A percentile compares a stretch with the other conserved stretches of the same genome.
phyloP scores from a whole-genome alignment of 192 early-diverging fungal species.

The Coemansia sp. region DNA sequence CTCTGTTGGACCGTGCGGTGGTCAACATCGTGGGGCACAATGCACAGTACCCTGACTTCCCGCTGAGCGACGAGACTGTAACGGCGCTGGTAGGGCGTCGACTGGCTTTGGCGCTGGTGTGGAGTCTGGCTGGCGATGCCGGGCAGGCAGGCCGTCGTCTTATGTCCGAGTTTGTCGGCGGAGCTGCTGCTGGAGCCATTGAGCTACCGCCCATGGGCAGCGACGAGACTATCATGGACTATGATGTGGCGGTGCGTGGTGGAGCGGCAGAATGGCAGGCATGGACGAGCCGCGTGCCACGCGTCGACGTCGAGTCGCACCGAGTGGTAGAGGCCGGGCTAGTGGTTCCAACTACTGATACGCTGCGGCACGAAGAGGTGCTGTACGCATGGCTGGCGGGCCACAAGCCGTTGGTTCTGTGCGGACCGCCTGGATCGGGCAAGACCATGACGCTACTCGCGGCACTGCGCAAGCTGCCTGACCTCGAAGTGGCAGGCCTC shows the following conservation, averaged over 20 bases:
- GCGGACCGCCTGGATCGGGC: slow-evolving; percentile 98
- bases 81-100: slow-evolving; percentile 83
- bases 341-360: slow-evolving; percentile 98
- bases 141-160: slow-evolving; percentile 68
- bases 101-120: slow-evolving; percentile 81
- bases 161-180: slow-evolving; percentile 83
- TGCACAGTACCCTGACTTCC: slow-evolving; percentile 91
- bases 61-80: slow-evolving; percentile 75
- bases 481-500: slow-evolving; percentile 96
- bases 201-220: slow-evolving; percentile 43
- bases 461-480: slow-evolving; percentile 89
- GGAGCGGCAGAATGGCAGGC: slow-evolving; percentile 83
- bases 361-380: slow-evolving; percentile 95
- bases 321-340: slow-evolving; percentile 88
- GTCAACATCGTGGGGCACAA: slow-evolving; percentile 89
- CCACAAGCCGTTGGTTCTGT: slow-evolving; percentile 92
- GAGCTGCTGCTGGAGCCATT: slow-evolving; percentile 61
- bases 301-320: slow-evolving; percentile 93
- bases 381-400: slow-evolving; percentile 95
- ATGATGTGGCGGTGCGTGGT: slow-evolving; percentile 73
- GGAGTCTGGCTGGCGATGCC: slow-evolving; percentile 95
- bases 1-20: slow-evolving; percentile 87
- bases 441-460: slow-evolving; percentile 99
- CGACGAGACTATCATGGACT: slow-evolving; percentile 78
- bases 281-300: slow-evolving; percentile 89